Evolutionary conservation across 2,329 filamentous ascomycete genomes (phyloP).

Genomic region (Apiospora hydei): DNA sequence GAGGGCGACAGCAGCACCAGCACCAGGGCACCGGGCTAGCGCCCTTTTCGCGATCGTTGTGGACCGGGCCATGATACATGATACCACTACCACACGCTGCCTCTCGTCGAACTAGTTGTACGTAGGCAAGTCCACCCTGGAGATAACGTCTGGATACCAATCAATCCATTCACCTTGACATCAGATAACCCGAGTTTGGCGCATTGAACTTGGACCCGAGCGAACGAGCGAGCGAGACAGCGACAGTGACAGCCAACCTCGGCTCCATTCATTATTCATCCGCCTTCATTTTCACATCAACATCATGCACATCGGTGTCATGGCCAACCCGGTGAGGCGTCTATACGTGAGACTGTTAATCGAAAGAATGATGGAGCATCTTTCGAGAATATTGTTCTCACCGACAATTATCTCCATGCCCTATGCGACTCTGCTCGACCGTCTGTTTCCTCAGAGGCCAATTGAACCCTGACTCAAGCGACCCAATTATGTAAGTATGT

Average conservation of each 20-base stretch:
- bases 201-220: background rate
- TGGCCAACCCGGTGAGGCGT: background rate
- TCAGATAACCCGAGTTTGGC: slow-evolving; percentile 7
- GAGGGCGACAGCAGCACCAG: background rate
- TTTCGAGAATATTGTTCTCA: background rate
- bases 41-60: slow-evolving; percentile 1
- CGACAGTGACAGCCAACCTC: background rate
- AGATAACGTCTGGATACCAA: slow-evolving; percentile 13
- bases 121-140: slow-evolving; percentile 1
- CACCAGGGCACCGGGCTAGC: background rate
- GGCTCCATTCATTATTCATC: background rate
- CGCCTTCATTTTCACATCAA: no score
- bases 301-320: background rate
- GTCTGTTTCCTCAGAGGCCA: background rate
- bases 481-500: background rate
- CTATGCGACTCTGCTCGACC: background rate
- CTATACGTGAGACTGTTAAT: slow-evolving; percentile 1
- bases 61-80: background rate
- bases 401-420: slow-evolving; percentile 16
- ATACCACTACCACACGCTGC: background rate
- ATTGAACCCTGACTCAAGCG: background rate
- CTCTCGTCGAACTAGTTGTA: background rate
- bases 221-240: background rate
- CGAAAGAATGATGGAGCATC: background rate
- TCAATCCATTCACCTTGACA: background rate